These are phyloP conservation scores for Microdochium nivale DNA, from an alignment of 2,329 filamentous ascomycete species.

Conservation along the genomic window DNA sequence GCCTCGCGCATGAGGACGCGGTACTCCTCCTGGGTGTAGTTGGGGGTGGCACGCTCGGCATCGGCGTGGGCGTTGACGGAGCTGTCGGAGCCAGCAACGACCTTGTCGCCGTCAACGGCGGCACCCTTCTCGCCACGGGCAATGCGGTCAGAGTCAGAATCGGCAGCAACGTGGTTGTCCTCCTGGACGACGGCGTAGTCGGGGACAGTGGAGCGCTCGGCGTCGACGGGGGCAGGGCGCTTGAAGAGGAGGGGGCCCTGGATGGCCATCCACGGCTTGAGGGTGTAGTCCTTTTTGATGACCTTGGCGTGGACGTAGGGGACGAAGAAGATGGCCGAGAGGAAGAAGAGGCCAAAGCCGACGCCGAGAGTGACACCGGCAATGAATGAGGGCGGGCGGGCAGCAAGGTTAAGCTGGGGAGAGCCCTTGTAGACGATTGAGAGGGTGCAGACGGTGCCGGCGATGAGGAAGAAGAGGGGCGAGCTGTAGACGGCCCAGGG, in stretches of 20 bases:
- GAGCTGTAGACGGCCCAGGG: slow-evolving; percentile 65
- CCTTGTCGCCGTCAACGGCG: slow-evolving; percentile 20
- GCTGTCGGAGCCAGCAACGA: slow-evolving; percentile 17
- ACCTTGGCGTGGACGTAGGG: slow-evolving; percentile 59
- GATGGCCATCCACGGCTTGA: slow-evolving; percentile 56
- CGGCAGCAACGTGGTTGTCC: slow-evolving; percentile 36
- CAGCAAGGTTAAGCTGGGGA: slow-evolving; percentile 54
- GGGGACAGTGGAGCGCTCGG: slow-evolving; percentile 51
- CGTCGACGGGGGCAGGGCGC: slow-evolving; percentile 44
- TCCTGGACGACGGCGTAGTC: slow-evolving; percentile 73
- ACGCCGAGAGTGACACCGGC: slow-evolving; percentile 57
- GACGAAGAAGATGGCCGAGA: slow-evolving; percentile 64
- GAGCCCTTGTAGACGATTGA: slow-evolving; percentile 78
- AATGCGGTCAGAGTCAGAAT: slow-evolving; percentile 7
- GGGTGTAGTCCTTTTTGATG: slow-evolving; percentile 57
- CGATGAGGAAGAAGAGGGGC: slow-evolving; percentile 71
- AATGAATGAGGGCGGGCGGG: slow-evolving; percentile 61
- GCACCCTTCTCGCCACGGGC: neutral
- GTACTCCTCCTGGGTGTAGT: slow-evolving; percentile 43
- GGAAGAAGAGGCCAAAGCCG: slow-evolving; percentile 48
- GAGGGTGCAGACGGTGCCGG: slow-evolving; percentile 64
- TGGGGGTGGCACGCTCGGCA: slow-evolving; percentile 29
- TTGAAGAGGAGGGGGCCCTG: slow-evolving; percentile 56
- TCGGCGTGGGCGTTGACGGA: slow-evolving; percentile 12
- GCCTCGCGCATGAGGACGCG: slow-evolving; percentile 51